A percentile compares a stretch with the other conserved stretches of the same genome.
Evolutionary conservation across 1,284 basidiomycete species (phyloP).

Genomic region (Malassezia slooffiae): DNA sequence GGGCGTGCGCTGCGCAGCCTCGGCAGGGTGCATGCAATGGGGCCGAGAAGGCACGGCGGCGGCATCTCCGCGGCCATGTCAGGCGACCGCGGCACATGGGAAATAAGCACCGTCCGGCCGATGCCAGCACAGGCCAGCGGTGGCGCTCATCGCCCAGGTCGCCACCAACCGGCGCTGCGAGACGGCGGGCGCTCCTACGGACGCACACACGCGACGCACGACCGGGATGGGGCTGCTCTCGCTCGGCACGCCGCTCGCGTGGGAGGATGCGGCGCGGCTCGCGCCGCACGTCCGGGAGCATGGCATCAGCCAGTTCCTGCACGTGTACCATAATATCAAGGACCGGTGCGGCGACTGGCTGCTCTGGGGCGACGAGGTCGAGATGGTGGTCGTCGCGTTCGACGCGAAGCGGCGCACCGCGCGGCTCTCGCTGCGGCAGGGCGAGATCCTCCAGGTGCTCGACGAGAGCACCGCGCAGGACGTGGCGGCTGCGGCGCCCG

Average conservation of each 20-base stretch:
- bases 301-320: slow-evolving; percentile 87
- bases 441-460: slow-evolving; percentile 80
- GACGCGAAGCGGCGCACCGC: slow-evolving; percentile 70
- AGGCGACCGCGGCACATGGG: too few species aligned
- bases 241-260: slow-evolving; percentile 83
- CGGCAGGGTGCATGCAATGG: too few species aligned
- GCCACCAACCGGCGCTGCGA: too few species aligned
- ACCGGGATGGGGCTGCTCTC: slow-evolving; percentile 76
- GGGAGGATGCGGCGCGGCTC: slow-evolving; percentile 68
- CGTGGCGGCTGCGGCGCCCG: slow-evolving; percentile 57
- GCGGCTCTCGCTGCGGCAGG: slow-evolving; percentile 77
- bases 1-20: too few species aligned
- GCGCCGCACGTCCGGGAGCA: slow-evolving; percentile 83
- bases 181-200: too few species aligned
- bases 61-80: too few species aligned
- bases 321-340: slow-evolving; percentile 84
- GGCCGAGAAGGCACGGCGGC: too few species aligned
- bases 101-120: too few species aligned
- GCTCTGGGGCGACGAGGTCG: slow-evolving; percentile 99
- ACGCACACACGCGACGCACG: neutral
- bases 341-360: slow-evolving; percentile 81
- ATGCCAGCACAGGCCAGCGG: too few species aligned
- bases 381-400: slow-evolving; percentile 88
- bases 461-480: slow-evolving; percentile 47
- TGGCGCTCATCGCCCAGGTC: too few species aligned